phyloP scores from a whole-genome alignment of 2,329 filamentous ascomycete genomes.

The Xylaria sp. region DNA sequence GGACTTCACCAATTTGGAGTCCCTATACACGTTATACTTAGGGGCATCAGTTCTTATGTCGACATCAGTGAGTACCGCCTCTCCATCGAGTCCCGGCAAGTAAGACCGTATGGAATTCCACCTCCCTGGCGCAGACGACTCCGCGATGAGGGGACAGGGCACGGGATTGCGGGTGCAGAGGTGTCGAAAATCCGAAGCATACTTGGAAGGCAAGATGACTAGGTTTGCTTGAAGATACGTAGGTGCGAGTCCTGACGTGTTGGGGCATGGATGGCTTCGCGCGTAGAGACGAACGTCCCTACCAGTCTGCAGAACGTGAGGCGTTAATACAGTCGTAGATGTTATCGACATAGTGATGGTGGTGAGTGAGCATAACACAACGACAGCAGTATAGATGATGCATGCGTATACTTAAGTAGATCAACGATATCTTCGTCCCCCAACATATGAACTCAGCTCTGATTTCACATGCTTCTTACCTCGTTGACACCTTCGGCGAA shows the following conservation, averaged over 20 bases:
- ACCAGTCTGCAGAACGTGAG: conserved; percentile 45
- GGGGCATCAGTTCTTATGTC: conserved; percentile 69
- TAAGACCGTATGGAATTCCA: conserved; percentile 53
- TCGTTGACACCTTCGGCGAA: conserved; percentile 9
- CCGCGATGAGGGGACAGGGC: conserved; percentile 68
- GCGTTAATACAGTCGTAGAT: conserved; percentile 22
- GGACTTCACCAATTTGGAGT: conserved; percentile 55
- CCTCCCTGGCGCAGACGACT: conserved; percentile 58
- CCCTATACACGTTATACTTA: conserved; percentile 66
- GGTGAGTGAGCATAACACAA: neutral
- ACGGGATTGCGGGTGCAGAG: conserved; percentile 71
- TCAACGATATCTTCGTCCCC: neutral
- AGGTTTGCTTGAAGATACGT: conserved; percentile 70
- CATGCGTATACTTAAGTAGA: neutral
- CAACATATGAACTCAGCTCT: conserved; percentile 6
- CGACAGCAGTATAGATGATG: neutral
- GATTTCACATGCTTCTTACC: neutral
- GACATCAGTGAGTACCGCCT: conserved; percentile 49
- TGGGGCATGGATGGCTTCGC: conserved; percentile 54
- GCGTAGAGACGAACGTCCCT: conserved; percentile 56
- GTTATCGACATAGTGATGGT: conserved; percentile 22
- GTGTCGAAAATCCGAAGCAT: conserved; percentile 66
- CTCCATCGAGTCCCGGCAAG: conserved; percentile 39
- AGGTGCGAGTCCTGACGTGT: conserved; percentile 66
- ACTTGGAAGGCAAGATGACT: conserved; percentile 65